Base-by-base conservation (phyloP, 192 early-diverging fungal genomes). In the Pilobolus umbonatus region DNA sequence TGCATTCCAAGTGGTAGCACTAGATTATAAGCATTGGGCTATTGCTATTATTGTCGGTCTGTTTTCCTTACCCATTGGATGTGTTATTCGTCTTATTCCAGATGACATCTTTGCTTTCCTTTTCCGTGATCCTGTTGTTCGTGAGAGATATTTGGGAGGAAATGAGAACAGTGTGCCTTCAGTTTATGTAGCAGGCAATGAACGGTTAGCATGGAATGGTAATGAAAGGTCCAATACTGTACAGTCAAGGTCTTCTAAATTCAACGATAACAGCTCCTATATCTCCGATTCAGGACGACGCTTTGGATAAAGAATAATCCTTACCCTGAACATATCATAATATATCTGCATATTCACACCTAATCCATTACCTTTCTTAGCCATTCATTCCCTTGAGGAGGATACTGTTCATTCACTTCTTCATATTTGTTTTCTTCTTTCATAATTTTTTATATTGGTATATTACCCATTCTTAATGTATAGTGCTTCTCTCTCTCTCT, bases 61-160 rank as follows among this genome's bases (percentile, higher is more conserved):
- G 26, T 64, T 92, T 1, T 86, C 91, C 5, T 65, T 99, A n/a
- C 89, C 90, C 1, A 71, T 98, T 29, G 97, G 94, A 49, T 83
- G 86, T 28, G 60, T 94, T 5, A 80, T 98, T 42, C 79, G 94
- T 15, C 67, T 96, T 5, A 71, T 95, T 22, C 97, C 97, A 1
- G 91, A 95, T 59, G 57, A 68, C 22, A 31, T 74, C 24, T 75
- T 81, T 51, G 57, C 62, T 1, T 67, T 64, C 32, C 30, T 77
- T 35, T 68, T 71, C 61, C 19, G 46, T 42, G 57, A 73, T 46
- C 53, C 66, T 34, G 44, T 51, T 29, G 26, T 60, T 51, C 29
- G 64, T 12, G 19, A 69, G 36, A 32, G 42, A 47, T 39, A 69
- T 29, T 14, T 82, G 32, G 57, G 57, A 25, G 24, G 31, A 10